Base-by-base conservation (phyloP, 2,329 filamentous ascomycete genomes). In the Colletotrichum ledebouriae region DNA sequence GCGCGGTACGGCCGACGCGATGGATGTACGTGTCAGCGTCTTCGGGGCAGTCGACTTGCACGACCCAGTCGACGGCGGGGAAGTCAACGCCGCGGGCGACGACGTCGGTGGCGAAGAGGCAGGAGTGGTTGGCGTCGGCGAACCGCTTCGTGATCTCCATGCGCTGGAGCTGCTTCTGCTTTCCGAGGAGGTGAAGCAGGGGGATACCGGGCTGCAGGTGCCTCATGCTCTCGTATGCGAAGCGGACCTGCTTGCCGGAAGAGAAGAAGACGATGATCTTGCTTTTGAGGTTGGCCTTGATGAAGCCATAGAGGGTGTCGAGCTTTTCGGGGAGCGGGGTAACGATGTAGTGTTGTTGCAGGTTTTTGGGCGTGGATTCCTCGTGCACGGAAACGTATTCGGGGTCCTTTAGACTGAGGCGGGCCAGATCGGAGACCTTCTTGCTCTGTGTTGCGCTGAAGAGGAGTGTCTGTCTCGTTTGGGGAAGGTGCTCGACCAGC, bases 21-120 rank as follows among this genome's bases (percentile, higher is more conserved):
- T 99, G 96, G 73, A 99, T 98, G 75, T 99, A 99, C 0, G 96
- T 99, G 75, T 98, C 96, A 4, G 93, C 92, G 78, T 99, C 95
- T 78, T 99, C 96, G 0, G 96, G 96, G 72, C 93, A 97, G 78
- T 99, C 96, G n/a, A 93, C 87, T 77, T 99, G 96, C n/a, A 99
- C 94, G 5, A 99, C 96, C 92, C 96, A 99, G 78, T 99, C 96
- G 0, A 99, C 96, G 3, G 94, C 91, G 0, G 96, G 96, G 76
- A 99, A 98, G 78, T 99, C 96, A 12, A 99, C 87, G 71, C 96
- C 96, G 78, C 96, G 88, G 0, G 96, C 96, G 4, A 97, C 94
- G 6, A 99, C 94, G 76, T 99, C 96, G 0, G 96, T 99, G 1
- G 96, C 94, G 77, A 99, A 97, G 0, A 99, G 85, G 76, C 96